Evolutionary conservation across 257 asterid genomes (phyloP).

Genomic region (Ilex asprella): DNA sequence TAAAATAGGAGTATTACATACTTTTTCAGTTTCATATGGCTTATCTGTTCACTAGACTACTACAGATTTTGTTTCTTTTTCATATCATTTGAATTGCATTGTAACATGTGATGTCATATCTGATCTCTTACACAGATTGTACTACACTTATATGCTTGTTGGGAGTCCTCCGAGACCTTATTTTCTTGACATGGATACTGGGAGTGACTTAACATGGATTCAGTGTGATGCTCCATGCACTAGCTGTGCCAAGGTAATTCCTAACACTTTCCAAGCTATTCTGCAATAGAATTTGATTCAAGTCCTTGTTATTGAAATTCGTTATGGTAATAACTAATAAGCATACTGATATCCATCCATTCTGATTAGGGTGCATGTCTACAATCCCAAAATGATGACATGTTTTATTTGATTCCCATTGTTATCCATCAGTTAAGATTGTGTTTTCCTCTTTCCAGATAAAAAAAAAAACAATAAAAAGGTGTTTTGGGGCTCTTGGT

Average conservation of each 20-base stretch:
- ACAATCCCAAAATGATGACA: no score
- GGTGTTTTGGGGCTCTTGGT: no score
- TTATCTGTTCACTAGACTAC: background rate
- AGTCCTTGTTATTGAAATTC: no score
- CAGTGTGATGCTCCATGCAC: slow-evolving; percentile 91
- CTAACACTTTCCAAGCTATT: background rate
- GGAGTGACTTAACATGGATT: slow-evolving; percentile 80
- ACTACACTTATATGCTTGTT: slow-evolving; percentile 48
- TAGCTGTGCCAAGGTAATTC: slow-evolving; percentile 66
- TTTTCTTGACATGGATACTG: slow-evolving; percentile 72
- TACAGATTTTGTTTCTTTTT: background rate
- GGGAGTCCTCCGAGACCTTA: slow-evolving; percentile 81
- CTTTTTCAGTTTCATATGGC: background rate
- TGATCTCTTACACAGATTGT: slow-evolving; percentile 38
- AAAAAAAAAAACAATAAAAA: no score
- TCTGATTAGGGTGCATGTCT: no score
- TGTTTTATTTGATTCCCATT: no score
- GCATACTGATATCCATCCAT: no score
- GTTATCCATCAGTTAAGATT: no score
- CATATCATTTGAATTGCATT: background rate
- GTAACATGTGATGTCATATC: background rate
- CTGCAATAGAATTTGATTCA: no score
- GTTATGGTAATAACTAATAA: no score
- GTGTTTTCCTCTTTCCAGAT: no score
- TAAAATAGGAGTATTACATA: background rate